A percentile compares a stretch with the other conserved stretches of the same genome.
Conservation (phyloP, 169 alveolate genomes). For the Eimeria falciformis region DNA sequence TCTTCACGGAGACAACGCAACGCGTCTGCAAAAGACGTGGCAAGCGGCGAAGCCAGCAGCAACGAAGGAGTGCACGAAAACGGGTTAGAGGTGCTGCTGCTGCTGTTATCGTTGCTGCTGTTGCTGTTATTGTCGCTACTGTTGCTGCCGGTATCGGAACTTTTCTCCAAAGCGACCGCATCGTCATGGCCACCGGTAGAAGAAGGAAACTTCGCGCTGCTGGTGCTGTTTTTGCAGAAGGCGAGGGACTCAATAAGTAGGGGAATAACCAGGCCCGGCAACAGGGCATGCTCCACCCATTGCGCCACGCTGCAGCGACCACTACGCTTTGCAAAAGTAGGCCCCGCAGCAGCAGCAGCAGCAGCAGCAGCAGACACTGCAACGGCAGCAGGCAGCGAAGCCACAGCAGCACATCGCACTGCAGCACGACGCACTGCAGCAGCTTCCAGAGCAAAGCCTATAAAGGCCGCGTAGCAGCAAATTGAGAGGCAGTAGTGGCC, state of each 20-base stretch:
- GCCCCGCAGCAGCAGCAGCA: not conserved
- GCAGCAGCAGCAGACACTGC: not conserved
- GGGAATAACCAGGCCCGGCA: conserved; percentile 6
- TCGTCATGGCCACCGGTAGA: not conserved
- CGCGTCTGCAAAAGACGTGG: not conserved
- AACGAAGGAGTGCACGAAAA: not conserved
- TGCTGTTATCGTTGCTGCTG: not conserved
- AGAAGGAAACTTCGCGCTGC: no score
- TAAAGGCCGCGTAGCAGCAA: conserved; percentile 8
- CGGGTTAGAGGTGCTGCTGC: not conserved
- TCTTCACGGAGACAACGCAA: conserved; percentile 1
- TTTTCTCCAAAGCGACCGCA: not conserved
- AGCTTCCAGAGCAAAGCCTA: conserved; percentile 27
- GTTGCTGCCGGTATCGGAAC: not conserved
- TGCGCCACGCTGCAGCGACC: not conserved
- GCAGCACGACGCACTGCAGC: conserved; percentile 29
- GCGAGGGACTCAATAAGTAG: not conserved
- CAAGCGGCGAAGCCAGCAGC: conserved; percentile 34
- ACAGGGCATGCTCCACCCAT: conserved; percentile 8
- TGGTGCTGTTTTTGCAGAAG: conserved; percentile 18
- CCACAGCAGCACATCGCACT: not conserved
- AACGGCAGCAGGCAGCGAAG: conserved; percentile 5
- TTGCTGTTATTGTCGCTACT: not conserved
- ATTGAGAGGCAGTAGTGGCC: conserved; percentile 4
- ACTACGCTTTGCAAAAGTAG: not conserved